Evolutionary conservation across 208 protist species (phyloP), one percentile per base, ranked within the genome.

Genomic region (Lotmaria passim): DNA sequence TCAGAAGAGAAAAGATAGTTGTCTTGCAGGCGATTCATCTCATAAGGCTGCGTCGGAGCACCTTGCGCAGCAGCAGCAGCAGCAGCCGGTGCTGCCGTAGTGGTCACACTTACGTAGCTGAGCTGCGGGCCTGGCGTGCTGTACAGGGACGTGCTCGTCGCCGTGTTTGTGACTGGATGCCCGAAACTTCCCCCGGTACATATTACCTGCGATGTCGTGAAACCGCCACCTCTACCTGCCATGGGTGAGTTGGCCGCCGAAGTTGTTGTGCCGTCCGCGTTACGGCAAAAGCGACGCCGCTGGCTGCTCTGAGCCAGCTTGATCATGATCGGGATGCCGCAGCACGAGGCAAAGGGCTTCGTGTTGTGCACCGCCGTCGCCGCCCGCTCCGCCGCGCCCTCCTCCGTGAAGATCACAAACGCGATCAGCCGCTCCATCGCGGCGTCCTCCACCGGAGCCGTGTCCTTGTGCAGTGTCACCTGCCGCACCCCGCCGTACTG

Each of bases 381-480:
- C 48, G 87, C 89, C 70, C 70, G 64, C 55, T 78, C 85, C 12
- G 89, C 89, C 31, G 72, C 78, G 47, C 85, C 85, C 46, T 85
- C 83, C 48, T 68, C 73, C 15, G 67, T 61, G 69, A 79, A 94
- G 23, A 81, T 82, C 33, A 95, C 73, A 70, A 95, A 95, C 62
- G 87, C 87, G 46, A 95, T 95, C 51, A 75, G 73, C n/a, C 90
- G 86, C 74, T 86, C 80, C 34, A 81, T 50, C 44, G 70, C 51
- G n/a, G 62, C 44, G 43, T 81, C 73, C 23, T 57, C 24, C 28
- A 79, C 72, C 52, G 51, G 73, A 33, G 61, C 67, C n/a, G 90
- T 95, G 60, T 95, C 90, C 51, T 85, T 83, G 70, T 93, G 88
- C 28, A 96, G 73, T 30, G 82, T 76, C 34, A 93, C 75, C 43